These are phyloP conservation scores for Ogataea haglerorum DNA, from an alignment of 805 yeast species.

Conservation along the genomic window DNA sequence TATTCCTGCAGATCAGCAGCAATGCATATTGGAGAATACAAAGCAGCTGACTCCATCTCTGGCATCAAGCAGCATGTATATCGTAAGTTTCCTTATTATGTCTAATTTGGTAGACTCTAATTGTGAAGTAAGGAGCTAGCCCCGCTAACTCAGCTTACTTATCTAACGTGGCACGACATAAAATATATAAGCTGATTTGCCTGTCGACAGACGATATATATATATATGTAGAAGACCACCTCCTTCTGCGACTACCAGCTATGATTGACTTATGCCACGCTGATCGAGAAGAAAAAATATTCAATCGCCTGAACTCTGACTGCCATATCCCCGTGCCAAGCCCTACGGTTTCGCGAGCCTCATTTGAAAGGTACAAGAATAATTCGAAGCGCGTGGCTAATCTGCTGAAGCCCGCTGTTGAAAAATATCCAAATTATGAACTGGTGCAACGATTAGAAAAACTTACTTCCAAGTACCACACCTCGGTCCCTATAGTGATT, in stretches of 20 bases:
- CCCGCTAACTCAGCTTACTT: not conserved
- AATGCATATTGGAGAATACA: not conserved
- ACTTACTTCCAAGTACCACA: slow-evolving; percentile 21
- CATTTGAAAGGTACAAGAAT: slow-evolving; percentile 22
- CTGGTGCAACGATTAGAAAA: slow-evolving; percentile 22
- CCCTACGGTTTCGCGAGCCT: slow-evolving; percentile 20
- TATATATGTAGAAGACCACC: no score
- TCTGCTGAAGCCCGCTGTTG: slow-evolving; percentile 6
- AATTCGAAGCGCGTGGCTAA: slow-evolving; percentile 17
- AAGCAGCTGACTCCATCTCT: not conserved
- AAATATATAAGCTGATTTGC: not conserved
- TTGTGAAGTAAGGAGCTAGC: no score
- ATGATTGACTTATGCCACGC: not conserved
- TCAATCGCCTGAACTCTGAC: slow-evolving; percentile 4
- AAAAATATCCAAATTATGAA: slow-evolving; percentile 11
- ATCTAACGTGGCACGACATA: not conserved
- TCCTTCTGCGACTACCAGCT: not conserved
- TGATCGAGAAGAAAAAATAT: slow-evolving; percentile 14
- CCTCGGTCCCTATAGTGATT: slow-evolving; percentile 24
- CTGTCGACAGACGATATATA: not conserved
- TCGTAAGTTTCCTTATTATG: no score
- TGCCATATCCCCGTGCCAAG: not conserved
- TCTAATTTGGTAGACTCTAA: no score
- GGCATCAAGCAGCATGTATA: not conserved
- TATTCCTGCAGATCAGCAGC: not conserved